phyloP scores from a whole-genome alignment of 768 basidiomycete species.

The Phylloporus sp. region DNA sequence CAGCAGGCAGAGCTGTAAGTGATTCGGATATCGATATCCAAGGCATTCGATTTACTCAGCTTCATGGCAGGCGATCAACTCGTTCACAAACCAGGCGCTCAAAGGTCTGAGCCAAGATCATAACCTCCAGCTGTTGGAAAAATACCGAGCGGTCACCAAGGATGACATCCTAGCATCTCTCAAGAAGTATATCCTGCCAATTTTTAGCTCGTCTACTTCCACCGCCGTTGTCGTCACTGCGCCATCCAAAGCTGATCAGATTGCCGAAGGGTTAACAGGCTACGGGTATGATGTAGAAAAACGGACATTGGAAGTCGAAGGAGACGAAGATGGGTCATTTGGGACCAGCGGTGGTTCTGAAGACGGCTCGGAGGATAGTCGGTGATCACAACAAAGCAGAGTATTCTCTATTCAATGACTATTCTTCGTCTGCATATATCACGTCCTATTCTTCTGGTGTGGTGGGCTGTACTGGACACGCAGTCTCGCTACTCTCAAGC shows the following conservation, averaged over 20 bases:
- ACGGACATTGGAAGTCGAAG: constrained; percentile 59
- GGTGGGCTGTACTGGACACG: neutral
- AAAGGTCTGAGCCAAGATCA: constrained; percentile 73
- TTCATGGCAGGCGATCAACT: constrained; percentile 60
- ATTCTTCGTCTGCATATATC: too few relatives aligned
- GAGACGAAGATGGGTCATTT: constrained; percentile 41
- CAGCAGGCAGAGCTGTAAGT: constrained; percentile 80
- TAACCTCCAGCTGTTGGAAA: constrained; percentile 70
- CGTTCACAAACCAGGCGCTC: constrained; percentile 89
- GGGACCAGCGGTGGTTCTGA: constrained; percentile 32
- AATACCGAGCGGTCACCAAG: constrained; percentile 75
- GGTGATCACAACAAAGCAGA: neutral
- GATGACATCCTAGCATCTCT: constrained; percentile 69
- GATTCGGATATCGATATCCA: neutral
- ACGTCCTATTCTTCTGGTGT: neutral
- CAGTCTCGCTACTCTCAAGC: constrained; percentile 28
- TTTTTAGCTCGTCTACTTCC: constrained; percentile 75
- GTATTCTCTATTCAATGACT: neutral
- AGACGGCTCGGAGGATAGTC: constrained; percentile 20
- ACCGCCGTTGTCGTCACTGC: constrained; percentile 80
- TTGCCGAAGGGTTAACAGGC: constrained; percentile 54
- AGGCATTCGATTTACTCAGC: constrained; percentile 7
- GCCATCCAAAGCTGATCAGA: constrained; percentile 71
- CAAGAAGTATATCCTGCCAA: constrained; percentile 70
- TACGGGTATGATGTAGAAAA: constrained; percentile 80